Evolutionary conservation across 331 rosid species (phyloP), one percentile per base, ranked within the genome.

Genomic region (Cydonia oblonga): DNA sequence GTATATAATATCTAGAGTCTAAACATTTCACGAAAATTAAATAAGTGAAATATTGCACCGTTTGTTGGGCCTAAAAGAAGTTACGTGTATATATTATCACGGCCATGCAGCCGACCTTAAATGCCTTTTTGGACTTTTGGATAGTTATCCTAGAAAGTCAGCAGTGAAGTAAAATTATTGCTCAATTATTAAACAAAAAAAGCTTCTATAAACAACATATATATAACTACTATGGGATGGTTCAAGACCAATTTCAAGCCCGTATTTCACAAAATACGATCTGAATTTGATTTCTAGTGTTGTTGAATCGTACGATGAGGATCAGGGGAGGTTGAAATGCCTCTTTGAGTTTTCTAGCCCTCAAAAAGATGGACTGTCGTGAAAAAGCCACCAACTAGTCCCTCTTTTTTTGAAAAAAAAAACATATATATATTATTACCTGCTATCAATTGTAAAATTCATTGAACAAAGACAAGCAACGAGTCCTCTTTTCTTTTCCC

Each of bases 101-200:
- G 64, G 7, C 6, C 10, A 20, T 14, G 18, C 8, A 69, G 63
- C 60, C 25, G 9, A 24, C 30, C 63, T 23, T 13, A 58, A 24
- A 58, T 24, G 29, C 18, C 26, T 2, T 58, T 58, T 24, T 58
- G 19, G 64, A 58, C 32, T 42, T 51, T 49, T 32, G 66, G 72
- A 25, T 64, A 46, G 44, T 40, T 26, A 73, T 53, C 28, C 64
- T 6, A n/a, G 40, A 30, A 72, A 79, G 86, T 84, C 90, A 70
- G 79, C 70, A 42, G 35, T 13, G 80, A 28, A 77, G 78, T 58
- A 76, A 54, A 81, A 70, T 60, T 64, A 75, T 71, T 70, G 66
- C 64, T 52, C 73, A 76, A 66, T 66, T 58, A 35, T 79, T 69
- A 52, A 88, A 80, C n/a, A n/a, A 73, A 80, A 73, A 78, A 78